Percentiles rank a stretch among this genome's conserved stretches.
These are phyloP conservation scores for Fusarium pseudograminearum DNA, from an alignment of 2,329 filamentous ascomycete species.

Conservation along the genomic window DNA sequence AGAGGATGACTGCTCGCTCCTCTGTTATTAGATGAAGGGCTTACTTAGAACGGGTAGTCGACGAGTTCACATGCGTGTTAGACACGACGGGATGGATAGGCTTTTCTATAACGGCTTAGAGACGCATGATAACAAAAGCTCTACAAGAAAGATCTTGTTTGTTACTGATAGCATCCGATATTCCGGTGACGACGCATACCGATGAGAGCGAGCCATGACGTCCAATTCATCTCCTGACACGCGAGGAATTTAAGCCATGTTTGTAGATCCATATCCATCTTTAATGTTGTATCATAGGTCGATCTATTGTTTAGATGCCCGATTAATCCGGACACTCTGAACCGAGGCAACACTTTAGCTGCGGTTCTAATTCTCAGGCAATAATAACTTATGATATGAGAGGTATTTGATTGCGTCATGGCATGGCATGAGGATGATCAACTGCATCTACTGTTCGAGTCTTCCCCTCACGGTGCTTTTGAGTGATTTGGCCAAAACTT, in stretches of 20 bases:
- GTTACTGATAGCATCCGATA: not conserved
- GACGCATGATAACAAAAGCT: slow-evolving; percentile 7
- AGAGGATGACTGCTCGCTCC: slow-evolving; percentile 7
- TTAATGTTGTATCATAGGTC: slow-evolving; percentile 24
- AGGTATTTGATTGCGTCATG: slow-evolving; percentile 26
- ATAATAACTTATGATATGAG: not conserved
- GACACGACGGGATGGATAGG: not conserved
- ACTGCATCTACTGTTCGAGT: slow-evolving; percentile 2
- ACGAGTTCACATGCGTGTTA: slow-evolving; percentile 13
- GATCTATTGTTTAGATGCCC: not conserved
- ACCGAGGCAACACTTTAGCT: not conserved
- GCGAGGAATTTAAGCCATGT: not conserved
- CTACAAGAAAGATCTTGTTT: not conserved
- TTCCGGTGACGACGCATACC: not conserved
- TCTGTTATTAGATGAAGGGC: slow-evolving; percentile 9
- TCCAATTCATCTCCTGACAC: not conserved
- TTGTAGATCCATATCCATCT: slow-evolving; percentile 1
- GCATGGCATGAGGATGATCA: not conserved
- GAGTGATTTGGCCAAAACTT: slow-evolving; percentile 1
- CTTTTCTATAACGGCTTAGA: not conserved
- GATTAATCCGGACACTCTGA: not conserved
- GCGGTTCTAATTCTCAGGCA: not conserved
- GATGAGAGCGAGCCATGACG: slow-evolving; percentile 13
- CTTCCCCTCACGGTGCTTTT: not conserved
- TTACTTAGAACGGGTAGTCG: not conserved